These are phyloP conservation scores for Teunomyces panamensis DNA, from an alignment of 805 yeast species.

Conservation along the genomic window DNA sequence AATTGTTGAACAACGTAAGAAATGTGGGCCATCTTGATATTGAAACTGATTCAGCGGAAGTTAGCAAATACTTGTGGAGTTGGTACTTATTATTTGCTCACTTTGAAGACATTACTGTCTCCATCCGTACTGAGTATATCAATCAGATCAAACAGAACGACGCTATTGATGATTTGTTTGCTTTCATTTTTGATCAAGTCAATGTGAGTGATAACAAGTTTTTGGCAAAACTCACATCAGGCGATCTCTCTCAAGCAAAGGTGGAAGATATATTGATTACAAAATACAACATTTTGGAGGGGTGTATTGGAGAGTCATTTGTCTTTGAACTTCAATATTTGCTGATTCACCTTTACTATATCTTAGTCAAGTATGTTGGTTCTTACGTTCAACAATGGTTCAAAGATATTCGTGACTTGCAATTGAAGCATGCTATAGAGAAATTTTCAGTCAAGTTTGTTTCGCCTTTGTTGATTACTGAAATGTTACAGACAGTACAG, in stretches of 20 bases:
- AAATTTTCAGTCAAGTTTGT: slow-evolving; percentile 57
- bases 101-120: slow-evolving; percentile 63
- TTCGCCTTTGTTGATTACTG: slow-evolving; percentile 60
- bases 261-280: slow-evolving; percentile 17
- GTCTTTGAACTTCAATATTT: slow-evolving; percentile 37
- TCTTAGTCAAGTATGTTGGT: slow-evolving; percentile 50
- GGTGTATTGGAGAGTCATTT: slow-evolving; percentile 18
- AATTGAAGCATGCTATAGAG: slow-evolving; percentile 58
- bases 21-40: slow-evolving; percentile 12
- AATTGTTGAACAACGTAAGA: slow-evolving; percentile 6
- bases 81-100: slow-evolving; percentile 65
- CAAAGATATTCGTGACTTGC: slow-evolving; percentile 63
- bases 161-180: slow-evolving; percentile 48
- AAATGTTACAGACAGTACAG: slow-evolving; percentile 54
- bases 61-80: slow-evolving; percentile 54
- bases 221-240: slow-evolving; percentile 15
- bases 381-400: slow-evolving; percentile 67
- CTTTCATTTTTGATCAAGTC: slow-evolving; percentile 54
- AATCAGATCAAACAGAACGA: slow-evolving; percentile 49
- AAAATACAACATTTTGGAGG: slow-evolving; percentile 17
- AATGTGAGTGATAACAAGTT: slow-evolving; percentile 31
- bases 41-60: slow-evolving; percentile 13
- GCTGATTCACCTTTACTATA: slow-evolving; percentile 50
- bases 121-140: slow-evolving; percentile 59
- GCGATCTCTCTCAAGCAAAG: slow-evolving; percentile 8